Percentiles rank a stretch among this genome's conserved stretches.
These are phyloP conservation scores for Suhomyces xylopsoci DNA, from an alignment of 805 yeast genomes.

Conservation along the genomic window DNA sequence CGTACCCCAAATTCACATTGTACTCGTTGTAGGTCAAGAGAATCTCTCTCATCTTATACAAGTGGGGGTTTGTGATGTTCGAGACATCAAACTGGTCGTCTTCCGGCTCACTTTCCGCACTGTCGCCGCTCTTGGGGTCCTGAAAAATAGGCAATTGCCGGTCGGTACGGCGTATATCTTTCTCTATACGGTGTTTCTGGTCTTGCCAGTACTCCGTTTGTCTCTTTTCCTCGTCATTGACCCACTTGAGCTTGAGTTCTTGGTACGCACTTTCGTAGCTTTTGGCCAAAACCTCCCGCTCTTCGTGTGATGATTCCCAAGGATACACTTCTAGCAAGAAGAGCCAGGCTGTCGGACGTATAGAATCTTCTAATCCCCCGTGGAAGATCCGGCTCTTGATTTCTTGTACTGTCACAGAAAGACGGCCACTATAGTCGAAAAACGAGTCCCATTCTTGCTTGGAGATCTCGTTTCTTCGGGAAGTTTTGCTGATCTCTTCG, in stretches of 20 bases:
- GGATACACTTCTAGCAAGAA: constrained; percentile 81
- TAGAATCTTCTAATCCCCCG: constrained; percentile 66
- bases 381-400: constrained; percentile 84
- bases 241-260: constrained; percentile 71
- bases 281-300: constrained; percentile 56
- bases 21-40: constrained; percentile 82
- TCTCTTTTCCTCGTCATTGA: constrained; percentile 48
- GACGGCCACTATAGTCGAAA: constrained; percentile 76
- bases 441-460: constrained; percentile 78
- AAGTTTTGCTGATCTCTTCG: constrained; percentile 56
- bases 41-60: constrained; percentile 69
- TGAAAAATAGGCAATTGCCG: constrained; percentile 66
- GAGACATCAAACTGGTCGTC: constrained; percentile 57
- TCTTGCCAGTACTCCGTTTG: constrained; percentile 74
- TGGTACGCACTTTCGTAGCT: constrained; percentile 61
- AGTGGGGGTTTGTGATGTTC: constrained; percentile 71
- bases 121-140: constrained; percentile 29
- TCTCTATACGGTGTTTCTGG: constrained; percentile 85
- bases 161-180: constrained; percentile 91
- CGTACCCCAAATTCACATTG: constrained; percentile 84
- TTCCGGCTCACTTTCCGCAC: constrained; percentile 33
- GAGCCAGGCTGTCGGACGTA: constrained; percentile 79
- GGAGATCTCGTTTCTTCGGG: constrained; percentile 66
- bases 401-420: constrained; percentile 70
- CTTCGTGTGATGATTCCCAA: constrained; percentile 78